These are phyloP conservation scores for Naegleria fowleri DNA, from an alignment of 208 protist genomes.

Conservation along the genomic window DNA sequence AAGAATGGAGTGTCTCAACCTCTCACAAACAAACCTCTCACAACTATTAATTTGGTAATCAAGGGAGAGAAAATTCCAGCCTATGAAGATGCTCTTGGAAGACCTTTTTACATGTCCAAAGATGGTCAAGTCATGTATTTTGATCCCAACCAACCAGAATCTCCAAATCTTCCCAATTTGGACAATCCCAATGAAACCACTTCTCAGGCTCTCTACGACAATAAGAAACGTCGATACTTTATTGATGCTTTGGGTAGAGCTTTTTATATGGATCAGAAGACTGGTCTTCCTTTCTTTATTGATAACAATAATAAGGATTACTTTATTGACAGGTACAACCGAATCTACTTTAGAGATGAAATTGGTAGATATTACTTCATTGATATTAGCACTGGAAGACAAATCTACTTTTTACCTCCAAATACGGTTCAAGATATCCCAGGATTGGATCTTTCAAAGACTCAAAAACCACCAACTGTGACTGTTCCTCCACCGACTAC, in stretches of 20 bases:
- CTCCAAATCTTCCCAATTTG: not conserved
- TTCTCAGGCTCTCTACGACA: not conserved
- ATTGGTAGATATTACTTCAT: not conserved
- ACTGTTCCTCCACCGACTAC: no score
- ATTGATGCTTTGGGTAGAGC: not conserved
- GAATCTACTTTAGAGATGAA: not conserved
- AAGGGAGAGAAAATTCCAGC: not conserved
- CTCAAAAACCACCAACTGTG: no score
- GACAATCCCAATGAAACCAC: not conserved
- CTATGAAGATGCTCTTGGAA: not conserved
- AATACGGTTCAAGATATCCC: not conserved
- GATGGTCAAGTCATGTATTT: not conserved
- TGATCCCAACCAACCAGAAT: not conserved
- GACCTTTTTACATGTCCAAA: not conserved
- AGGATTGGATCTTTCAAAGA: not conserved
- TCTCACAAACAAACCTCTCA: not conserved
- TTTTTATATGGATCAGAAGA: not conserved
- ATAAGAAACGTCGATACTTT: not conserved
- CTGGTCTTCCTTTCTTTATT: not conserved
- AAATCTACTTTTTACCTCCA: not conserved
- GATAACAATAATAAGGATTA: not conserved
- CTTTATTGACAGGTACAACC: not conserved
- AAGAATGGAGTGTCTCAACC: not conserved
- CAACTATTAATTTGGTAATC: not conserved
- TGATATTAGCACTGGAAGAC: not conserved